Base-by-base conservation (phyloP, 2,329 filamentous ascomycete genomes). In the Atkinsonella texensis region DNA sequence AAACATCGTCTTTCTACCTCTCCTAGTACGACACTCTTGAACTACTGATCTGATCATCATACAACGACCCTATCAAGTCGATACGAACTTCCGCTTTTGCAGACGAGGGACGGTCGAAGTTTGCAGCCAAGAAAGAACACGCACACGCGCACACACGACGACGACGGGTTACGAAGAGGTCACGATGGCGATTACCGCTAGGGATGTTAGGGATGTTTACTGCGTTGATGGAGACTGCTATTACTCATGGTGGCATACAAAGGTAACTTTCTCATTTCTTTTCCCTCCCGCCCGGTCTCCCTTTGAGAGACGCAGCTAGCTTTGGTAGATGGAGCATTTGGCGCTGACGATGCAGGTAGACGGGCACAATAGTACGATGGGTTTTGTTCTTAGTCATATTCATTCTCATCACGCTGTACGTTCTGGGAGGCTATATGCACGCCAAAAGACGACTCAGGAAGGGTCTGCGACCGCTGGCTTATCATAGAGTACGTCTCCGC, bases 281-380 rank as follows among this genome's bases (percentile, higher is more conserved):
- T 39, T n/a, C 11, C 15, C 8, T 8, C 17, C n/a, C 7, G 46
- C 28, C 28, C 28, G 28, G 7, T 28, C 28, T 28, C 28, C 28
- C 28, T 28, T 28, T 28, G 28, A 8, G 4, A 28, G 28, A 28
- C 28, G 28, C 7, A 28, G 20, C 20, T n/a, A n/a, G 33, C 4
- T 13, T 38, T 38, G 12, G 48, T 31, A 48, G 28, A 28, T 8
- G 28, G 28, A 8, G 28, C 28, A 28, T 28, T 42, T 18, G 28
- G 11, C 10, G 40, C 48, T 49, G 44, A 51, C 45, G 13, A 9
- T n/a, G 15, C 6, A 38, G 11, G 43, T 54, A 85, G 81, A 76
- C 74, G 38, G 83, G 80, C 52, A 67, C 76, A 52, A 82, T 83
- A 53, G 71, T 89, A 60, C 86, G 87, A 67, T 91, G 85, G 79